Conservation (phyloP, 2,329 filamentous ascomycete genomes). For the Pseudogymnoascus sp. region DNA sequence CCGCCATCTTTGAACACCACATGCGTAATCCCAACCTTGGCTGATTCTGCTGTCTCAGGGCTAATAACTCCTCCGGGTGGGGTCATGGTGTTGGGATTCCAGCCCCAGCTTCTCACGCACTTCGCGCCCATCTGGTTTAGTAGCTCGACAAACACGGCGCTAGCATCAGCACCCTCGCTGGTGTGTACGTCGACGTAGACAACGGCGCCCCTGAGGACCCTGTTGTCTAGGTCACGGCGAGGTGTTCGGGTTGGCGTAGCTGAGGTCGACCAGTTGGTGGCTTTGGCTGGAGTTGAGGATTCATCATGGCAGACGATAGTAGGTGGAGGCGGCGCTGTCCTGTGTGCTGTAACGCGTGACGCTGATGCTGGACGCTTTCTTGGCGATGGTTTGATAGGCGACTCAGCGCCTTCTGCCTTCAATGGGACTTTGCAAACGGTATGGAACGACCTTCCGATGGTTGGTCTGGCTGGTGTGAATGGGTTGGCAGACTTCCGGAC, state of each 20-base stretch:
- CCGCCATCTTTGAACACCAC: conserved; percentile 86
- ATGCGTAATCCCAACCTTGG: conserved; percentile 70
- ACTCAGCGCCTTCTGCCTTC: conserved; percentile 51
- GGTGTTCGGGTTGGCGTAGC: conserved; percentile 50
- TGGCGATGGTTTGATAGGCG: conserved; percentile 31
- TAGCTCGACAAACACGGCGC: conserved; percentile 71
- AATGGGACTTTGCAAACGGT: conserved; percentile 72
- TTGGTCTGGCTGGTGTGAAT: conserved; percentile 47
- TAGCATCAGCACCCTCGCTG: conserved; percentile 71
- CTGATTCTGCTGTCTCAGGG: conserved; percentile 21
- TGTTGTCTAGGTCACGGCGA: conserved; percentile 42
- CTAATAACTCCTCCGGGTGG: neutral
- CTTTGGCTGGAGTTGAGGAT: conserved; percentile 40
- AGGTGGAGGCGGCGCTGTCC: conserved; percentile 27
- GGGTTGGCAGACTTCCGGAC: conserved; percentile 33
- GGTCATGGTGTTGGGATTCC: conserved; percentile 44
- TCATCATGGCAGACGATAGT: conserved; percentile 1
- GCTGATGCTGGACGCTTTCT: conserved; percentile 35
- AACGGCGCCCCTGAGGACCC: conserved; percentile 59
- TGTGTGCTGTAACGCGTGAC: conserved; percentile 34
- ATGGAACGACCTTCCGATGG: conserved; percentile 50
- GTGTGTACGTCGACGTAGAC: conserved; percentile 81
- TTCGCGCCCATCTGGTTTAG: conserved; percentile 74
- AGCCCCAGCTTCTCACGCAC: conserved; percentile 68
- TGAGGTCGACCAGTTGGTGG: conserved; percentile 43